Evolutionary conservation across 1,139 yeast genomes (phyloP).

Genomic region (Taphrina populina): DNA sequence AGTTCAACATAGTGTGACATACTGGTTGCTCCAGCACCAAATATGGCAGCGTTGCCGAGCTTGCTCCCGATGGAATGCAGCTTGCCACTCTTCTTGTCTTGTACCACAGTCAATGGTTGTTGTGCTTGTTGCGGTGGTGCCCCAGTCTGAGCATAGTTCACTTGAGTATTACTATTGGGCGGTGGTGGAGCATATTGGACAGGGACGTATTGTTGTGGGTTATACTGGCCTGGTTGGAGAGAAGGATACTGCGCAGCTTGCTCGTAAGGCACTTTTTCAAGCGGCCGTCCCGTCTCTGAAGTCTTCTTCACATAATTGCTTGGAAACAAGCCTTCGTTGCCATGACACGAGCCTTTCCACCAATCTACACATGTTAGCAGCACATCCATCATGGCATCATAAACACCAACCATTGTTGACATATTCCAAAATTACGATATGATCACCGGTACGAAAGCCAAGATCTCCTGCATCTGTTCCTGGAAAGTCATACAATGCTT

Average conservation of each 20-base stretch:
- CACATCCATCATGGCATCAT: background rate
- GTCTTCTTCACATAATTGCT: constrained; percentile 65
- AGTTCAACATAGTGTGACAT: background rate
- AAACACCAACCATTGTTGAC: constrained; percentile 84
- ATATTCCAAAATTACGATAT: constrained; percentile 66
- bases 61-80: constrained; percentile 65
- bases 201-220: constrained; percentile 45
- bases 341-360: constrained; percentile 47
- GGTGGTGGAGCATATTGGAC: constrained; percentile 40
- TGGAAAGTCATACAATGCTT: constrained; percentile 62
- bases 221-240: constrained; percentile 43
- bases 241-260: constrained; percentile 43
- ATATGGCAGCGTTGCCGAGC: constrained; percentile 87
- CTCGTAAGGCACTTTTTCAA: constrained; percentile 43
- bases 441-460: constrained; percentile 62
- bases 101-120: constrained; percentile 41
- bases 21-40: constrained; percentile 92
- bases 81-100: constrained; percentile 50
- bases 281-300: constrained; percentile 8
- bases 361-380: constrained; percentile 46
- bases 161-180: constrained; percentile 41
- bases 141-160: constrained; percentile 38
- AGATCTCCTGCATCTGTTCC: constrained; percentile 75
- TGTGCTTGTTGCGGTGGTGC: constrained; percentile 43
- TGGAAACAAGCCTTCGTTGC: constrained; percentile 79